Evolutionary conservation across 2,329 filamentous ascomycete genomes (phyloP).

Genomic region (Colletotrichum melonis): DNA sequence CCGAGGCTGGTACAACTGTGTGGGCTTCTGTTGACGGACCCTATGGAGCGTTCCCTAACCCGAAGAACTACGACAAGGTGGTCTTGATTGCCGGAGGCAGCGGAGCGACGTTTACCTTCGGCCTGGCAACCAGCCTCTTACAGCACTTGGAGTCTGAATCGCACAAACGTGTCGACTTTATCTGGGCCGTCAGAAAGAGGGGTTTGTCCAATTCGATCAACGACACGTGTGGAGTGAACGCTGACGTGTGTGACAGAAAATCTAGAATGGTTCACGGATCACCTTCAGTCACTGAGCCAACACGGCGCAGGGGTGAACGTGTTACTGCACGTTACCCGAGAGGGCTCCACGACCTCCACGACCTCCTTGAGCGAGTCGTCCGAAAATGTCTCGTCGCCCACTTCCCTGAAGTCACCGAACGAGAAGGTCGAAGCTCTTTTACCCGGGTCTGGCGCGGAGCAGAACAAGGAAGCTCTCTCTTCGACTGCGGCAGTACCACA

Average conservation of each 20-base stretch:
- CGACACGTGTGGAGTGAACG: background rate
- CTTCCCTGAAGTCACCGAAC: background rate
- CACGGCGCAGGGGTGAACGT: constrained; percentile 5
- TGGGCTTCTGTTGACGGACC: constrained; percentile 67
- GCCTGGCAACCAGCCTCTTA: background rate
- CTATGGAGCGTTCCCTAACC: constrained; percentile 67
- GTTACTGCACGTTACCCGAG: constrained; percentile 9
- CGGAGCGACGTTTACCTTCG: background rate
- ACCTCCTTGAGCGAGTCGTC: background rate
- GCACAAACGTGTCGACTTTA: background rate
- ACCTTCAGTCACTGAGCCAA: constrained; percentile 3
- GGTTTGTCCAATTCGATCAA: background rate
- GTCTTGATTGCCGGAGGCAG: constrained; percentile 65
- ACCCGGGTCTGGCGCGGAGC: background rate
- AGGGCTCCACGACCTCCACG: background rate
- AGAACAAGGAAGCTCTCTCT: background rate
- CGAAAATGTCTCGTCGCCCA: background rate
- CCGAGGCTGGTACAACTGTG: constrained; percentile 59
- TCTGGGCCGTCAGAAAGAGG: background rate
- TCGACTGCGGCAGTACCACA: background rate
- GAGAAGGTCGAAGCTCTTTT: background rate
- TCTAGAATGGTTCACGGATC: constrained; percentile 9
- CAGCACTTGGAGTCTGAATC: background rate
- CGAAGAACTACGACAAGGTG: constrained; percentile 63
- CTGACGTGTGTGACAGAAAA: background rate